A percentile compares a stretch with the other conserved stretches of the same genome.
These are phyloP conservation scores for Xylaria longipes DNA, from an alignment of 495 filamentous ascomycete species.

Conservation along the genomic window DNA sequence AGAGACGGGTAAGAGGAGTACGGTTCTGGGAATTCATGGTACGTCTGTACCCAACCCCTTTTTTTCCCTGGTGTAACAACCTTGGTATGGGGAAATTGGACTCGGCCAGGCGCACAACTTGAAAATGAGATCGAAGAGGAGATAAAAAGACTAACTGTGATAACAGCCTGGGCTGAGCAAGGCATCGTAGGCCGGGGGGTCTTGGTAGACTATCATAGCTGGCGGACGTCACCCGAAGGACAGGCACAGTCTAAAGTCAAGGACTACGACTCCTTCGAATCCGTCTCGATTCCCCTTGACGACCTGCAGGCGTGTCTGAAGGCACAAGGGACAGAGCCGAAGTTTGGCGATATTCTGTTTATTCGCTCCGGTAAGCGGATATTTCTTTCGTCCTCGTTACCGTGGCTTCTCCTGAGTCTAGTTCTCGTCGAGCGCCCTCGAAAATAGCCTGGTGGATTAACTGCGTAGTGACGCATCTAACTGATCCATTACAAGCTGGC, in stretches of 20 bases:
- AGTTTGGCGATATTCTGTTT: slow-evolving; percentile 63
- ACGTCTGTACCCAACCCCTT: slow-evolving; percentile 24
- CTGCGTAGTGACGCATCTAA: background rate
- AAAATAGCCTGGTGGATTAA: background rate
- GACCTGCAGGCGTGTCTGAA: slow-evolving; percentile 55
- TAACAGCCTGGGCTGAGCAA: slow-evolving; percentile 51
- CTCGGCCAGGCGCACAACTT: no score
- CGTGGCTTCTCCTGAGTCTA: no score
- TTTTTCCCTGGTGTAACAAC: background rate
- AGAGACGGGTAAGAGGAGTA: slow-evolving; percentile 40
- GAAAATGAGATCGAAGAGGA: background rate
- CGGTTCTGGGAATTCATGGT: slow-evolving; percentile 61
- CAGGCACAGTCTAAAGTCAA: slow-evolving; percentile 28
- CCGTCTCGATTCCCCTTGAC: slow-evolving; percentile 46
- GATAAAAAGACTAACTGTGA: slow-evolving; percentile 28
- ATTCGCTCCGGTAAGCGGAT: slow-evolving; percentile 50
- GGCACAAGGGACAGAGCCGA: slow-evolving; percentile 54
- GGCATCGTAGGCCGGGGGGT: slow-evolving; percentile 66
- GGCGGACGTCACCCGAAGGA: slow-evolving; percentile 38
- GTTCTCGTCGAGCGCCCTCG: background rate
- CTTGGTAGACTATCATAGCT: slow-evolving; percentile 64
- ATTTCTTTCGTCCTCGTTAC: background rate
- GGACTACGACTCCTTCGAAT: slow-evolving; percentile 54
- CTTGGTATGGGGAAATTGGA: no score
- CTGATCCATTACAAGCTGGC: no score